Evolutionary conservation across 2,329 filamentous ascomycete species (phyloP).

Genomic region (Colletotrichum brevisporum): DNA sequence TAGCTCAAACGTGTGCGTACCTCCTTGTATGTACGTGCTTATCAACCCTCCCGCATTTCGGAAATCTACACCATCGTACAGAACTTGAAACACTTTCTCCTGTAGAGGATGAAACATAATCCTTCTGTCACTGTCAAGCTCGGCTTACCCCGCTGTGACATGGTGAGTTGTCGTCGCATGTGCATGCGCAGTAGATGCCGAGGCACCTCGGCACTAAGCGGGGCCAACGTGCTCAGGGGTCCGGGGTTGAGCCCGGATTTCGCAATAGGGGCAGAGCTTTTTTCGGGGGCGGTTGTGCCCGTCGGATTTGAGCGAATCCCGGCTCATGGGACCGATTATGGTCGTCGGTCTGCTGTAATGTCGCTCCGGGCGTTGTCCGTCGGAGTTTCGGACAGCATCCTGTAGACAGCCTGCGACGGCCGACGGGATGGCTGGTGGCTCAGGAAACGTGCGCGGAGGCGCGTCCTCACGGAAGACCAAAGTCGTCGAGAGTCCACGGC

Average conservation of each 20-base stretch:
- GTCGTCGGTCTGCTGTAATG: neutral
- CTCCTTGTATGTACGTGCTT: too few species aligned
- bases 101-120: too few species aligned
- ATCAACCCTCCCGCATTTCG: too few species aligned
- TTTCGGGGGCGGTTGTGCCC: too few species aligned
- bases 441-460: neutral
- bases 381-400: neutral
- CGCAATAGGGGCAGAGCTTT: neutral
- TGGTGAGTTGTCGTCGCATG: neutral
- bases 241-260: conserved; percentile 5
- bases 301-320: conserved; percentile 7
- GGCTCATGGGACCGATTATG: neutral
- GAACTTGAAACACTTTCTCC: too few species aligned
- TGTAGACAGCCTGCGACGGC: neutral
- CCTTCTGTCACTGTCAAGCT: too few species aligned
- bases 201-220: conserved; percentile 33
- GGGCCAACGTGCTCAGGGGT: conserved; percentile 9
- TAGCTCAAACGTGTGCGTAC: too few species aligned
- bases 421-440: neutral
- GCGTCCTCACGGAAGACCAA: conserved; percentile 1
- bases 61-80: too few species aligned
- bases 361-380: neutral
- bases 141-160: too few species aligned
- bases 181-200: neutral
- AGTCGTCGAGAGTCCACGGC: conserved; percentile 17